Percentiles rank a stretch among this genome's conserved stretches.
Conservation (phyloP, 495 filamentous ascomycete genomes). For the Glarea lozoyensis region DNA sequence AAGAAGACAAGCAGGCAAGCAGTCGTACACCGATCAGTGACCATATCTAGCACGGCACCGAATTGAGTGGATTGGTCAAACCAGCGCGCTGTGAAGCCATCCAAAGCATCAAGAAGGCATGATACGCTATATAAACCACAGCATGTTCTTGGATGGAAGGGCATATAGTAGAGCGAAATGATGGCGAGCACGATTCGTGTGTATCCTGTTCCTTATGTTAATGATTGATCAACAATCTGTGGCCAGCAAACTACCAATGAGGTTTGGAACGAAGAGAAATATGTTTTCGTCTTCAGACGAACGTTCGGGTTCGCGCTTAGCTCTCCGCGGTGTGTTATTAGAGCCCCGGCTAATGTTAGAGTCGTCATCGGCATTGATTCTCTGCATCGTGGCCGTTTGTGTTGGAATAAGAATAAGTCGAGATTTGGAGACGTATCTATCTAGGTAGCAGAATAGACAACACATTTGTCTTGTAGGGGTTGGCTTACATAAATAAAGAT, state of each 20-base stretch:
- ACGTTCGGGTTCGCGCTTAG: too few species aligned
- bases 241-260: too few species aligned
- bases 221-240: too few species aligned
- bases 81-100: conserved; percentile 80
- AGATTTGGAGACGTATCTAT: too few species aligned
- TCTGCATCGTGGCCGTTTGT: too few species aligned
- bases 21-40: conserved; percentile 91
- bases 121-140: conserved; percentile 83
- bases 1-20: conserved; percentile 90
- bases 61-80: conserved; percentile 89
- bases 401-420: too few species aligned
- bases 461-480: too few species aligned
- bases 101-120: conserved; percentile 87
- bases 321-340: neutral
- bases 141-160: conserved; percentile 89
- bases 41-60: conserved; percentile 95
- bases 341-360: too few species aligned
- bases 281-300: neutral
- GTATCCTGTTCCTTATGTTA: conserved; percentile 53
- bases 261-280: neutral
- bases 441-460: too few species aligned
- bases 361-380: neutral
- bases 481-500: too few species aligned
- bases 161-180: conserved; percentile 96
- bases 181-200: conserved; percentile 78